These are phyloP conservation scores for Stephania yunnanensis DNA, from an alignment of 164 flowering plant genomes.

Conservation along the genomic window DNA sequence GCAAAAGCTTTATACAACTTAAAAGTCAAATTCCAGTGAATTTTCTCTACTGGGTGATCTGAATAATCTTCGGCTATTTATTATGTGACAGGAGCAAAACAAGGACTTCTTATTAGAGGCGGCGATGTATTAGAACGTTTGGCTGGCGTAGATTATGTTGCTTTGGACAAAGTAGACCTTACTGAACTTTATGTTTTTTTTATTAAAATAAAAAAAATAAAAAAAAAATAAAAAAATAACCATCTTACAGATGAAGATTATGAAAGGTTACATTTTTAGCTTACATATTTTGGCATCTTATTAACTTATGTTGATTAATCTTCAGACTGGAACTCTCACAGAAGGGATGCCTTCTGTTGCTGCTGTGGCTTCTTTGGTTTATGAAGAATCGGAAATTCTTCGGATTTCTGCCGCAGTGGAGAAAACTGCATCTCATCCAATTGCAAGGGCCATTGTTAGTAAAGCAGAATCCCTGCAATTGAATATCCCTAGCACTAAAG, in stretches of 20 bases:
- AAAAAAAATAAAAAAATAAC: no score
- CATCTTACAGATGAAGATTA: background rate
- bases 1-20: background rate
- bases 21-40: background rate
- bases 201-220: no score
- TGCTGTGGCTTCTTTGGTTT: conserved; percentile 52
- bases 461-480: conserved; percentile 69
- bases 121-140: conserved; percentile 94
- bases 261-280: background rate
- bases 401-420: conserved; percentile 92
- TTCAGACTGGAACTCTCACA: conserved; percentile 94
- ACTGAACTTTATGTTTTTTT: background rate
- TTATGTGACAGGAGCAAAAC: conserved; percentile 69
- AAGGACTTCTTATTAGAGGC: conserved; percentile 92
- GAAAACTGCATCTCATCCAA: conserved; percentile 87
- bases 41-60: background rate
- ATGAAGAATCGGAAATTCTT: conserved; percentile 65
- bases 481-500: conserved; percentile 60
- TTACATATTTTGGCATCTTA: background rate
- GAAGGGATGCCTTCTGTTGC: conserved; percentile 90
- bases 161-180: conserved; percentile 71
- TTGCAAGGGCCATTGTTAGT: conserved; percentile 74
- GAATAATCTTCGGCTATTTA: conserved; percentile 11
- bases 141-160: conserved; percentile 62
- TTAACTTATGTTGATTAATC: conserved; percentile 13